Conservation (phyloP, 2,329 filamentous ascomycete species). For the Aspergillus japonicus region DNA sequence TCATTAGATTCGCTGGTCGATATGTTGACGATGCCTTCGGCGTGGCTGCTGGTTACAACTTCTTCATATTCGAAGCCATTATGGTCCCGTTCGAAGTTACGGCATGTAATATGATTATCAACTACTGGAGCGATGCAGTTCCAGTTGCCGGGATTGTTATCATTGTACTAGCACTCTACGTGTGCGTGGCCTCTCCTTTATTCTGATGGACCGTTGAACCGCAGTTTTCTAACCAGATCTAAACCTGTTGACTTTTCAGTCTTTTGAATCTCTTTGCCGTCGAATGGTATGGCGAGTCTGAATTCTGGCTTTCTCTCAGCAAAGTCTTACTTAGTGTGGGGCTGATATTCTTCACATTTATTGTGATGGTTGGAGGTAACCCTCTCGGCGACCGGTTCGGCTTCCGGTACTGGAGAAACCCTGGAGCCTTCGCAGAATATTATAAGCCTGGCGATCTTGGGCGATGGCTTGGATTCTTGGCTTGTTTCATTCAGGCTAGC, state of each 20-base stretch:
- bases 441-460: slow-evolving; percentile 66
- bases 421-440: slow-evolving; percentile 68
- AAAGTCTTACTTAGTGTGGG: slow-evolving; percentile 72
- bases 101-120: slow-evolving; percentile 51
- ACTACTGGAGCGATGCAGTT: slow-evolving; percentile 50
- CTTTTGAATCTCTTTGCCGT: slow-evolving; percentile 69
- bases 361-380: slow-evolving; percentile 81
- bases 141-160: slow-evolving; percentile 49
- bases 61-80: slow-evolving; percentile 52
- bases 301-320: slow-evolving; percentile 71
- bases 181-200: slow-evolving; percentile 25
- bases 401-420: slow-evolving; percentile 66
- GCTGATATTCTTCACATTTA: slow-evolving; percentile 73
- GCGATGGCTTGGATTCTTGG: slow-evolving; percentile 72
- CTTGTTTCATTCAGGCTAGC: slow-evolving; percentile 69
- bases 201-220: not conserved
- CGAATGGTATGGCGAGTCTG: slow-evolving; percentile 72
- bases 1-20: slow-evolving; percentile 48
- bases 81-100: slow-evolving; percentile 55
- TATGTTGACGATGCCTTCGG: slow-evolving; percentile 52
- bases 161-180: slow-evolving; percentile 47
- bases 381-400: slow-evolving; percentile 70
- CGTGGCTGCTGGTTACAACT: slow-evolving; percentile 51
- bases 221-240: not conserved
- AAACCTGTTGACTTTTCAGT: slow-evolving; percentile 11